phyloP scores from a whole-genome alignment of 345 rosid genomes.

The Euclidium syriacum region DNA sequence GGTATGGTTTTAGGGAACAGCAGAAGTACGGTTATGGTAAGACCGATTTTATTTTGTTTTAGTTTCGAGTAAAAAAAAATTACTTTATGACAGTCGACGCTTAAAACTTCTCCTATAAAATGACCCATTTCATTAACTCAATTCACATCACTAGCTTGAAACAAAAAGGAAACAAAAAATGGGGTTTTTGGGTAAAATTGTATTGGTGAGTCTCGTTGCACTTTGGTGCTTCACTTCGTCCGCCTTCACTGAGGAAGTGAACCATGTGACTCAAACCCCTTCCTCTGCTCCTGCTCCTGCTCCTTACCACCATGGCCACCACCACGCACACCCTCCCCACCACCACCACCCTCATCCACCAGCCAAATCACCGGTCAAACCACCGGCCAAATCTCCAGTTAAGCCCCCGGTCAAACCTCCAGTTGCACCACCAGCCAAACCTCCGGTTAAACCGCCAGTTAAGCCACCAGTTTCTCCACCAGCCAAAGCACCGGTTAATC shows the following conservation, averaged over 20 bases:
- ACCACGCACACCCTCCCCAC: constrained; percentile 34
- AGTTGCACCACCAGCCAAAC: background rate
- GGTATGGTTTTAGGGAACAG: too few relatives aligned
- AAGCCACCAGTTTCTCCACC: background rate
- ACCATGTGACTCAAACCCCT: constrained; percentile 26
- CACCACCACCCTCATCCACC: constrained; percentile 25
- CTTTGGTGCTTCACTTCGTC: constrained; percentile 40
- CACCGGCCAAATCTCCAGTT: constrained; percentile 17
- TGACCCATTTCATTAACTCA: background rate
- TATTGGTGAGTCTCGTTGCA: constrained; percentile 30
- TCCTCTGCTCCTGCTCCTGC: constrained; percentile 34
- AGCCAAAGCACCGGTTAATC: constrained; percentile 16
- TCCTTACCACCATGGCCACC: constrained; percentile 38
- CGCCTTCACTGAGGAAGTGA: constrained; percentile 26
- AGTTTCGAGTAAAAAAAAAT: background rate
- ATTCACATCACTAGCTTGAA: background rate
- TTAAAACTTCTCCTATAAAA: constrained; percentile 21
- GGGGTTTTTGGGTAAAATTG: constrained; percentile 35
- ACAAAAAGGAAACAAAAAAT: constrained; percentile 9
- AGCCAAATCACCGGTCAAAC: constrained; percentile 11
- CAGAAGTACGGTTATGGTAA: too few relatives aligned
- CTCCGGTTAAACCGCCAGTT: constrained; percentile 20
- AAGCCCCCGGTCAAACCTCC: constrained; percentile 25
- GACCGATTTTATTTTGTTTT: background rate
- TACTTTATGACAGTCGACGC: background rate